phyloP scores from a whole-genome alignment of 495 filamentous ascomycete genomes.

The Aspergillus sparsus region DNA sequence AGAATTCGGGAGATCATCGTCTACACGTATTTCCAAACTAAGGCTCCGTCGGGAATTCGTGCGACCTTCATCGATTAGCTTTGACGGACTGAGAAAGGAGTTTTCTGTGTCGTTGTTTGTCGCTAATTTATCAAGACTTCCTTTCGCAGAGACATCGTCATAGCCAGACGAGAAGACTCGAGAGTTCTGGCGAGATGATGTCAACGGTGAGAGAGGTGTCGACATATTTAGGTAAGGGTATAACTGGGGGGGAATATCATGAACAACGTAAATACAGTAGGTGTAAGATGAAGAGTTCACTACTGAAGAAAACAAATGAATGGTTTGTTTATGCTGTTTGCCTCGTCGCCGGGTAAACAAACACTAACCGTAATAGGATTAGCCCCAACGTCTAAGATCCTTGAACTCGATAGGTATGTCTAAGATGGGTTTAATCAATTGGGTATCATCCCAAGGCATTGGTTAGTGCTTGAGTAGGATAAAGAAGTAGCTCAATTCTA shows the following conservation, averaged over 20 bases:
- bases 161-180: slow-evolving; percentile 35
- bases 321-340: slow-evolving; percentile 26
- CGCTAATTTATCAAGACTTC: slow-evolving; percentile 18
- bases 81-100: slow-evolving; percentile 38
- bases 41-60: slow-evolving; percentile 21
- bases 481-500: too few species aligned
- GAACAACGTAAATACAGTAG: not conserved
- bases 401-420: too few species aligned
- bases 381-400: not conserved
- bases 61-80: slow-evolving; percentile 26
- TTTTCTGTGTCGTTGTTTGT: slow-evolving; percentile 37
- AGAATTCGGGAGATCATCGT: slow-evolving; percentile 21
- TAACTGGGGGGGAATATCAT: not conserved
- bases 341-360: slow-evolving; percentile 49
- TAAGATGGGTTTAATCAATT: too few species aligned
- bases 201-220: slow-evolving; percentile 48
- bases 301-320: not conserved
- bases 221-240: slow-evolving; percentile 32
- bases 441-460: too few species aligned
- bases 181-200: slow-evolving; percentile 46
- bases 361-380: slow-evolving; percentile 36
- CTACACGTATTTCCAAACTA: slow-evolving; percentile 9
- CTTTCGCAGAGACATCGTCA: slow-evolving; percentile 13
- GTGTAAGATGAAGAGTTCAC: slow-evolving; percentile 1
- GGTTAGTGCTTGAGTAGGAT: too few species aligned